Base-by-base conservation (phyloP, 192 early-diverging fungal species). In the Lunasporangiospora selenospora region DNA sequence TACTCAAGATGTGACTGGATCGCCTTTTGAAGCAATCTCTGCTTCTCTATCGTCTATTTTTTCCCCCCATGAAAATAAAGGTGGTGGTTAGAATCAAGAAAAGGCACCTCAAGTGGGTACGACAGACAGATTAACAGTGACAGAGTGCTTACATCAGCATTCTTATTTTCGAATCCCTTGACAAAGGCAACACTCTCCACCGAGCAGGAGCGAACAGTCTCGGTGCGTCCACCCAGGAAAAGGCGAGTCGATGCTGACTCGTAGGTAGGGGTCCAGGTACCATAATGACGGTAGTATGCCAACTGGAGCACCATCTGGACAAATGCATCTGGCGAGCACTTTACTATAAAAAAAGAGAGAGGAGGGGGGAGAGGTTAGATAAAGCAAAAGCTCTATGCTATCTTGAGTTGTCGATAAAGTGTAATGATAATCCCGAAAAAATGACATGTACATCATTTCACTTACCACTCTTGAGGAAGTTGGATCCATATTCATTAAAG, bases 241-340 rank as follows among this genome's bases (percentile, higher is more conserved):
- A 75, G 43, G 15, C 91, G 84, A 27, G 86, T 83, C 18, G 91
- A 90, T 12, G 92, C 84, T 19, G 91, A 85, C 58, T 93, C 91
- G 66, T 93, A 93, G 1, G 90, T 92, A 30, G 92, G 79, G 18
- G 81, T 78, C 7, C 87, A 85, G 41, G 79, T 70, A 16, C 88
- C 88, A 70, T 94, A 85, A 18, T 87, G 81, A 6, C 92, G 81
- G 59, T 85, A 84, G 80, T 92, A 93, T 8, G 96, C 88, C 9
- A 94, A 62, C 62, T 98, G 96, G 29, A 96, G 77, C 1, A 87
- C 93, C 75, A 98, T 82, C 78, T 98, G 96, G 34, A 97, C 79
- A 77, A 84, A 98, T 0, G 92, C 92, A 75, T 98, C 96, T 26
- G 95, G 94, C 39, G 90, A 92, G 48, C 86, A 77, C 49, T 92